Evolutionary conservation across 306 rosid species (phyloP).

Genomic region (Geum urbanum): DNA sequence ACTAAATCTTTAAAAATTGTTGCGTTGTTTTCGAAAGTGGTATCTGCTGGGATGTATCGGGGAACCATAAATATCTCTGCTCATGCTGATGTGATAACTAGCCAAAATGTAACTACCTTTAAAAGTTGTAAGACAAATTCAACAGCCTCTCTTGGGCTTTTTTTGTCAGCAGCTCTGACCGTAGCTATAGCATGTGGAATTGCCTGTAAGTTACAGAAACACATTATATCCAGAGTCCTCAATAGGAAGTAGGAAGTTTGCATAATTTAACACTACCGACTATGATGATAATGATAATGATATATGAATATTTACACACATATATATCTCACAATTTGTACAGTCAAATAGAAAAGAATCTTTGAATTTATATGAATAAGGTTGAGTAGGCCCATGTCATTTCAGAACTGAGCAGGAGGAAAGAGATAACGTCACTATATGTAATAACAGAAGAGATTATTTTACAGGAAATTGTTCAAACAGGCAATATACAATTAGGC

Average conservation of each 20-base stretch:
- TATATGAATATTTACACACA: too few relatives aligned
- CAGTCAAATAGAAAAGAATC: not conserved
- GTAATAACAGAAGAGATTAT: not conserved
- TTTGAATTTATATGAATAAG: not conserved
- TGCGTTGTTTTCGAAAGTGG: not conserved
- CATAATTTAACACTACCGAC: not conserved
- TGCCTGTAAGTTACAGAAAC: constrained; percentile 47
- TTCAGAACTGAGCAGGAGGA: not conserved
- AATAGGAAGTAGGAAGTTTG: not conserved
- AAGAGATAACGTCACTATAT: not conserved
- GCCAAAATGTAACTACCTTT: constrained; percentile 48
- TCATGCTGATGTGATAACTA: constrained; percentile 6
- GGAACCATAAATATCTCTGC: not conserved
- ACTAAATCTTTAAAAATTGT: not conserved
- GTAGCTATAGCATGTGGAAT: constrained; percentile 93
- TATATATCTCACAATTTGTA: not conserved
- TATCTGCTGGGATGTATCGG: not conserved
- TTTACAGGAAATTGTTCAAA: not conserved
- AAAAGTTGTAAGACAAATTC: constrained; percentile 89
- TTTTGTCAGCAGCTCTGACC: constrained; percentile 78
- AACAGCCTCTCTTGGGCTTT: constrained; percentile 96
- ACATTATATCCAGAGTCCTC: not conserved
- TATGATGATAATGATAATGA: not conserved
- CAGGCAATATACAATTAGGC: not conserved
- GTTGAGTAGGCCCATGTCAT: not conserved